Percentiles rank a stretch among this genome's conserved stretches.
Evolutionary conservation across 2,329 filamentous ascomycete species (phyloP).

Genomic region (Paramyrothecium roridum): DNA sequence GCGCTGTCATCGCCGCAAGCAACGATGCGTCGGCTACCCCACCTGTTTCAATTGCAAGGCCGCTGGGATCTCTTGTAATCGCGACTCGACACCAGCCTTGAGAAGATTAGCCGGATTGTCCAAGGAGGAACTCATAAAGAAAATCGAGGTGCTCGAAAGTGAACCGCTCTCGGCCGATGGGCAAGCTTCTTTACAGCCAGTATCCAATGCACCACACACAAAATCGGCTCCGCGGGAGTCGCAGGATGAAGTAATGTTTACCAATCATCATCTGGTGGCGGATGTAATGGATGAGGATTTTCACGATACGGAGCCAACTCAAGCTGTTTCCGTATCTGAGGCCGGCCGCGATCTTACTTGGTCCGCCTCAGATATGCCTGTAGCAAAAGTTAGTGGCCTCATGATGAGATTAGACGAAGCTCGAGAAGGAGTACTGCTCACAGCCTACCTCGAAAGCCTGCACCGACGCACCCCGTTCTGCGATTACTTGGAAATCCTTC

Average conservation of each 20-base stretch:
- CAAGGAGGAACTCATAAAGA: conserved; percentile 6
- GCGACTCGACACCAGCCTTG: conserved; percentile 4
- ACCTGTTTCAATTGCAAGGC: conserved; percentile 6
- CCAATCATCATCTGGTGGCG: too few relatives aligned
- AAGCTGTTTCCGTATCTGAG: too few relatives aligned
- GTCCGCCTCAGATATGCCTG: background rate
- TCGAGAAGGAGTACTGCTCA: background rate
- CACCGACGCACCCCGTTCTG: background rate
- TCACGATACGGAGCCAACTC: too few relatives aligned
- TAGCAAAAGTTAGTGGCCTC: background rate
- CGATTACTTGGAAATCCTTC: background rate
- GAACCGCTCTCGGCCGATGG: background rate
- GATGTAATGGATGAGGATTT: too few relatives aligned
- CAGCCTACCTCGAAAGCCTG: background rate
- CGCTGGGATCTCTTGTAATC: conserved; percentile 3
- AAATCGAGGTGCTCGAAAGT: conserved; percentile 1
- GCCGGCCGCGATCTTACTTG: background rate
- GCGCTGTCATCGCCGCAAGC: conserved; percentile 6
- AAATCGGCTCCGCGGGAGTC: too few relatives aligned
- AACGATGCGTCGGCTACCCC: conserved; percentile 6
- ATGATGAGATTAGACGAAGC: background rate
- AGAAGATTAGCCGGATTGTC: conserved; percentile 5
- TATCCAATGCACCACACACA: too few relatives aligned
- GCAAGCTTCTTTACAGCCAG: too few relatives aligned
- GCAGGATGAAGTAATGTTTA: too few relatives aligned